Evolutionary conservation across 129 eudicot species (phyloP).

Genomic region (Flaveria bidentis): DNA sequence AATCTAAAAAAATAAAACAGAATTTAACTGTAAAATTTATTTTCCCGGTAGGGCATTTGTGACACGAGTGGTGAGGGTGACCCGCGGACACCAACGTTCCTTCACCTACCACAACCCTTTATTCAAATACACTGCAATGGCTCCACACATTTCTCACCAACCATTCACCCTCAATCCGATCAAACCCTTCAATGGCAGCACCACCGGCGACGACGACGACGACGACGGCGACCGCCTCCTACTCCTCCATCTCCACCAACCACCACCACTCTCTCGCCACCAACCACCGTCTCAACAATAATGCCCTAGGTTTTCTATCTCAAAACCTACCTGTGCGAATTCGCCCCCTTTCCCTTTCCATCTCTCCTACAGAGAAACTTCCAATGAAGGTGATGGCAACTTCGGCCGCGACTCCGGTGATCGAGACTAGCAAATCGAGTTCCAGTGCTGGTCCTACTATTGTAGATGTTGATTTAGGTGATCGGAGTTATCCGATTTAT

Average conservation of each 20-base stretch:
- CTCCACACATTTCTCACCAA: slow-evolving; percentile 18
- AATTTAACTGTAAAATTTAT: too few relatives aligned
- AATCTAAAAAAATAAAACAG: too few relatives aligned
- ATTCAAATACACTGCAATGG: slow-evolving; percentile 22
- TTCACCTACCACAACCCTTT: slow-evolving; percentile 26
- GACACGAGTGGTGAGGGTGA: background rate
- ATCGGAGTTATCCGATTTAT: slow-evolving; percentile 88
- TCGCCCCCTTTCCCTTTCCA: background rate
- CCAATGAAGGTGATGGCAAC: slow-evolving; percentile 27
- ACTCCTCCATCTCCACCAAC: background rate
- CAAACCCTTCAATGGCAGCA: slow-evolving; percentile 20
- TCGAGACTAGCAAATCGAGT: slow-evolving; percentile 37
- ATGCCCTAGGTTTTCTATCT: background rate
- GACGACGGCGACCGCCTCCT: background rate
- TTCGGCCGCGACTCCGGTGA: slow-evolving; percentile 41
- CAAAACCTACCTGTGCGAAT: background rate
- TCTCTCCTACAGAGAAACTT: background rate
- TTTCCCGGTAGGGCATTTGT: too few relatives aligned
- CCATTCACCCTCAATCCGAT: slow-evolving; percentile 11
- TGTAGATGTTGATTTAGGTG: slow-evolving; percentile 78
- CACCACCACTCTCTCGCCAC: background rate
- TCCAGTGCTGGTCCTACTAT: slow-evolving; percentile 40
- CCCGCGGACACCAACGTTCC: background rate
- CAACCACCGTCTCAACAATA: background rate
- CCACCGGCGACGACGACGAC: slow-evolving; percentile 16